These are phyloP conservation scores for Trichosporon sp. DNA, from an alignment of 1,284 basidiomycete genomes.

Conservation along the genomic window DNA sequence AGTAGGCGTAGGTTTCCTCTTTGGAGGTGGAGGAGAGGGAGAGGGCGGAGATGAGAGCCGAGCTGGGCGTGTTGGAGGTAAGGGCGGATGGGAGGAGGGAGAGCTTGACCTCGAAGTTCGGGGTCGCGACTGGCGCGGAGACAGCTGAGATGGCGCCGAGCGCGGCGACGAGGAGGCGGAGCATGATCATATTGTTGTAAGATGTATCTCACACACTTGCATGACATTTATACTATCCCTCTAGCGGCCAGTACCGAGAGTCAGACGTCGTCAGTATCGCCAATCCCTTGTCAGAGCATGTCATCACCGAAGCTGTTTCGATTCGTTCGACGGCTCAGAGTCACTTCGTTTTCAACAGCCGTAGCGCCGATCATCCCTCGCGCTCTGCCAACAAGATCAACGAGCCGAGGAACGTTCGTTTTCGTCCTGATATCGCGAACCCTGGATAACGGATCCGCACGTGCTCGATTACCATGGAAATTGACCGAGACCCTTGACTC, in stretches of 20 bases:
- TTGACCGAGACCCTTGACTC: not conserved
- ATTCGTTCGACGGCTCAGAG: not conserved
- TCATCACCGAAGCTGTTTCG: not conserved
- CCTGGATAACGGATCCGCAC: not conserved
- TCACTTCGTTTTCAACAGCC: too few relatives aligned
- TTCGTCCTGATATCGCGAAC: not conserved
- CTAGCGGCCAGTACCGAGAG: too few relatives aligned
- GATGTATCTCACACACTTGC: too few relatives aligned
- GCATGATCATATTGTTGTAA: not conserved
- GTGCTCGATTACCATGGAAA: not conserved
- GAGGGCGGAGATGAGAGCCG: not conserved
- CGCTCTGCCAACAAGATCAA: not conserved
- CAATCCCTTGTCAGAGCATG: too few relatives aligned
- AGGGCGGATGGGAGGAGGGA: not conserved
- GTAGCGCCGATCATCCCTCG: not conserved
- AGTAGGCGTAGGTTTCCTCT: constrained; percentile 3
- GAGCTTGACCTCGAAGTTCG: constrained; percentile 10
- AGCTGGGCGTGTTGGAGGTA: not conserved
- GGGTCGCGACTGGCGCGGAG: not conserved
- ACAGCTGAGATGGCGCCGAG: not conserved
- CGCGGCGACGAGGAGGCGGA: not conserved
- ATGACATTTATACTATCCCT: too few relatives aligned
- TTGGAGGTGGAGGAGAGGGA: not conserved
- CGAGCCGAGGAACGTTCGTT: not conserved
- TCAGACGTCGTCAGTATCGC: too few relatives aligned